Conservation (phyloP, 306 rosid species). For the Cicer arietinum region DNA sequence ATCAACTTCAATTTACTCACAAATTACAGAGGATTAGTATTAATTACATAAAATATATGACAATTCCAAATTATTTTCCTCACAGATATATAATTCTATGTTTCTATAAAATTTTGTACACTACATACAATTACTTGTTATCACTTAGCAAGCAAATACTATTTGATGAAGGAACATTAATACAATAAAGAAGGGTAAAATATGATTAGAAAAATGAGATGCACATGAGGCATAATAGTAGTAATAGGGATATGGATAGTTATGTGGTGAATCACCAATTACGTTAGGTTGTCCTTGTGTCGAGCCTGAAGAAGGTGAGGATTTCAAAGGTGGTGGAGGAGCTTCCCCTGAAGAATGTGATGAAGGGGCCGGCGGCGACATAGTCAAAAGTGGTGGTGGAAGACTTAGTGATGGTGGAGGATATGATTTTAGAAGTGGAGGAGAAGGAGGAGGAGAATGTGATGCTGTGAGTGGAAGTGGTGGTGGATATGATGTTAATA, state of each 20-base stretch:
- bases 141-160: conserved; percentile 14
- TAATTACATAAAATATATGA: no score
- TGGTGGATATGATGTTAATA: conserved; percentile 29
- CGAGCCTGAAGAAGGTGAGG: conserved; percentile 15
- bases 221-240: conserved; percentile 29
- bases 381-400: conserved; percentile 5
- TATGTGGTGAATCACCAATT: conserved; percentile 1
- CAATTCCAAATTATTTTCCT: no score
- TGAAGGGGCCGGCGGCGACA: not conserved
- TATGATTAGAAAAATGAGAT: conserved; percentile 6
- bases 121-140: conserved; percentile 12
- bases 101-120: not conserved
- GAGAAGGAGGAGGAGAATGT: not conserved
- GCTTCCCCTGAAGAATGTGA: not conserved
- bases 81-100: no score
- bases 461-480: not conserved
- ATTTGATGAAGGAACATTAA: not conserved
- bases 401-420: conserved; percentile 9
- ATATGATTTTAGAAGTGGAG: not conserved
- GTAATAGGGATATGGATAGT: conserved; percentile 31
- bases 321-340: conserved; percentile 21
- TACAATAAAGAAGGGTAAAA: not conserved
- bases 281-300: conserved; percentile 23
- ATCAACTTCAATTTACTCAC: no score
- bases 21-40: no score